Evolutionary conservation across 1,139 yeast species (phyloP).

Genomic region (Hyphopichia wangnamkhiaoensis): DNA sequence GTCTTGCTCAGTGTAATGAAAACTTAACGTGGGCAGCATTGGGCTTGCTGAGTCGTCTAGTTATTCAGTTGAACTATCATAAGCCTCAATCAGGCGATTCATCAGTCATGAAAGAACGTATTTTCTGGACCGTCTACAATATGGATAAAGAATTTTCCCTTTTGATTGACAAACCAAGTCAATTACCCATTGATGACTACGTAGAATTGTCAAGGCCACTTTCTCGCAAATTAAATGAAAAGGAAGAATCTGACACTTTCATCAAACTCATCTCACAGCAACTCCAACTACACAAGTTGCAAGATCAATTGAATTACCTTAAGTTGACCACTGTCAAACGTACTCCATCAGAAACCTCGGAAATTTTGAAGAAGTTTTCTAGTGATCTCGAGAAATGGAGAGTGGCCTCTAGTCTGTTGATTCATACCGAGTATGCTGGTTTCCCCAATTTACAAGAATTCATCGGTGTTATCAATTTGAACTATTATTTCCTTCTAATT

Average conservation of each 20-base stretch:
- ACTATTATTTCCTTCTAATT: conserved; percentile 40
- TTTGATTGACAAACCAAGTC: conserved; percentile 35
- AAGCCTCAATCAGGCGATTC: conserved; percentile 9
- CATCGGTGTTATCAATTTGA: conserved; percentile 34
- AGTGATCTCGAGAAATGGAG: conserved; percentile 40
- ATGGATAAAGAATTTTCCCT: conserved; percentile 42
- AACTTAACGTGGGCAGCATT: conserved; percentile 36
- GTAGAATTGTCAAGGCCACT: conserved; percentile 16
- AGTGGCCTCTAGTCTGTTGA: conserved; percentile 25
- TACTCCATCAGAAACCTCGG: conserved; percentile 4
- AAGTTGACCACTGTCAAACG: conserved; percentile 13
- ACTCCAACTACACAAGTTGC: conserved; percentile 21
- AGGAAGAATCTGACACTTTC: conserved; percentile 15
- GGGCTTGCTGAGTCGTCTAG: conserved; percentile 34
- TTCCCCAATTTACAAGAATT: conserved; percentile 32
- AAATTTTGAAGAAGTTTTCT: conserved; percentile 20
- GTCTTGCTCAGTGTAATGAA: conserved; percentile 28
- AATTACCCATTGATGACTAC: conserved; percentile 27
- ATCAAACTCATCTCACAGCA: conserved; percentile 21
- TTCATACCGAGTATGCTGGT: conserved; percentile 26
- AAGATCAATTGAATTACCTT: conserved; percentile 19
- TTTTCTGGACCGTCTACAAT: conserved; percentile 43
- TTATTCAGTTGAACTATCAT: conserved; percentile 26
- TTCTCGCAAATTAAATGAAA: conserved; percentile 11
- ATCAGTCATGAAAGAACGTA: conserved; percentile 17